Percentiles rank a stretch among this genome's conserved stretches.
These are phyloP conservation scores for Digitaria exilis DNA, from an alignment of 202 grass and related monocot species.

Conservation along the genomic window DNA sequence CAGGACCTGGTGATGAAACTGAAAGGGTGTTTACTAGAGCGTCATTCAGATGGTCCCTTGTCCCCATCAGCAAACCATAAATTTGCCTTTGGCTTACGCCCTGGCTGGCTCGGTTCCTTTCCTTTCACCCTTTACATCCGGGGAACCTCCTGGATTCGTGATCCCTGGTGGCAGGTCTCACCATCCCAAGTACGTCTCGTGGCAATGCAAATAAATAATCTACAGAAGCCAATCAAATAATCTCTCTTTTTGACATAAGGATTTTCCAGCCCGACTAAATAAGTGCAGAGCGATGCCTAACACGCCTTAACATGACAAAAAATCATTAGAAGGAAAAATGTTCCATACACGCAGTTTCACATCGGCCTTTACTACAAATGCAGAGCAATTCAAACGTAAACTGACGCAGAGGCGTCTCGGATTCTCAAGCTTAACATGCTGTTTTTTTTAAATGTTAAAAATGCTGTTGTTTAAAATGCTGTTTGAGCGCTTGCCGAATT, in stretches of 20 bases:
- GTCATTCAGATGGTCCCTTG: conserved; percentile 9
- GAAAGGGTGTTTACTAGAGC: conserved; percentile 8
- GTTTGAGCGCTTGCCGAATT: not conserved
- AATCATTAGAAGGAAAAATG: too few species aligned
- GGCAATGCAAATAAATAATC: not conserved
- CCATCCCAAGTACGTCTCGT: not conserved
- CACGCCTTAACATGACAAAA: not conserved
- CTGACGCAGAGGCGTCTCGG: not conserved
- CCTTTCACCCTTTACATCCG: not conserved
- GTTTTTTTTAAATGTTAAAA: too few species aligned
- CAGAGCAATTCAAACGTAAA: not conserved
- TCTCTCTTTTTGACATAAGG: not conserved
- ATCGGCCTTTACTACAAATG: not conserved
- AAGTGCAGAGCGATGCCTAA: not conserved
- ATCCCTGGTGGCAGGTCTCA: not conserved
- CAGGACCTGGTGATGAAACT: not conserved
- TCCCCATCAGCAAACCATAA: conserved; percentile 8
- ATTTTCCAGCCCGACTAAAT: not conserved
- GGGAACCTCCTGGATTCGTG: not conserved
- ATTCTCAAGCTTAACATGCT: conserved; percentile 5
- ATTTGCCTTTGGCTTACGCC: conserved; percentile 28
- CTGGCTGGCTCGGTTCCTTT: not conserved
- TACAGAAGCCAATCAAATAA: not conserved
- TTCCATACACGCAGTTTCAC: not conserved
- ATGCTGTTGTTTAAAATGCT: not conserved